Conservation (phyloP, 768 basidiomycete species). For the Trametes maxima region DNA sequence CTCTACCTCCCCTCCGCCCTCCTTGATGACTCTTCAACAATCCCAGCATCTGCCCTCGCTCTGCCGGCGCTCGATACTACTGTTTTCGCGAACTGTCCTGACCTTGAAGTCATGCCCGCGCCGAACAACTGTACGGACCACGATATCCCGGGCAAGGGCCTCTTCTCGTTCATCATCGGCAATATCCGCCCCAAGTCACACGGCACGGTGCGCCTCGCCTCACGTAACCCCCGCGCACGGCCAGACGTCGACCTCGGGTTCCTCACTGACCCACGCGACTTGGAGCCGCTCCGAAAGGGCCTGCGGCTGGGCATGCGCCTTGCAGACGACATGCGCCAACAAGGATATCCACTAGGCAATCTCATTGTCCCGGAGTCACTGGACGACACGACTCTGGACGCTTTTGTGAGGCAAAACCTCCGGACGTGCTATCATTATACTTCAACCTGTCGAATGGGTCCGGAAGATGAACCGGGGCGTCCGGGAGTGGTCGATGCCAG, state of each 20-base stretch:
- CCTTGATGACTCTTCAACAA: background rate
- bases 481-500: conserved; percentile 34
- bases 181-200: conserved; percentile 30
- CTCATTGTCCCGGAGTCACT: conserved; percentile 29
- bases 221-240: conserved; percentile 33
- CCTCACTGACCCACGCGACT: conserved; percentile 32
- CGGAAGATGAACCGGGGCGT: conserved; percentile 7
- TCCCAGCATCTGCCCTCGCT: background rate
- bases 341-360: conserved; percentile 24
- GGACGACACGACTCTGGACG: conserved; percentile 35
- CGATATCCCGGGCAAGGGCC: conserved; percentile 17
- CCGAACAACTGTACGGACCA: conserved; percentile 17
- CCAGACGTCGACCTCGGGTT: conserved; percentile 37
- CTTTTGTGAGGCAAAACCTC: conserved; percentile 27
- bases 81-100: conserved; percentile 33
- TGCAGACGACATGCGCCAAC: conserved; percentile 12
- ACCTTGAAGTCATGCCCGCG: conserved; percentile 42
- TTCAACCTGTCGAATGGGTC: conserved; percentile 40
- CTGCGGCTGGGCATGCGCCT: conserved; percentile 26
- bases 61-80: conserved; percentile 2
- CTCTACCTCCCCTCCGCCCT: conserved; percentile 7
- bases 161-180: conserved; percentile 25
- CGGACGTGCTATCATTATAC: conserved; percentile 40
- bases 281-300: conserved; percentile 26
- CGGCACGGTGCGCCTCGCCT: conserved; percentile 33